These are phyloP conservation scores for Ceratocystis diversiconidia DNA, from an alignment of 2,329 filamentous ascomycete species.

Conservation along the genomic window DNA sequence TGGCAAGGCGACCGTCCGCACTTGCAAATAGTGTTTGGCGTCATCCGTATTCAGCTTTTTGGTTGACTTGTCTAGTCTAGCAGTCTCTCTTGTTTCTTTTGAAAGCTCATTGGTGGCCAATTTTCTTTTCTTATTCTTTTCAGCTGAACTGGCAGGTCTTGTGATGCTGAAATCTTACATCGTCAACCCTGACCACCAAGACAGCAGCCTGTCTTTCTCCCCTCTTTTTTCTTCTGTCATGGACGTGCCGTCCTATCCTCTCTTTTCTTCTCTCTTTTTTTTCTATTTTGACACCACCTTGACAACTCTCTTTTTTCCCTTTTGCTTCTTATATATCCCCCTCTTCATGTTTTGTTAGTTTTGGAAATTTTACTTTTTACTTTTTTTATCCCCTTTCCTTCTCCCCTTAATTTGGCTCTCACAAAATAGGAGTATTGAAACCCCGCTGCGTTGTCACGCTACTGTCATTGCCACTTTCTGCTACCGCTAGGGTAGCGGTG, in stretches of 20 bases:
- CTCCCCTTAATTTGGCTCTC: background rate
- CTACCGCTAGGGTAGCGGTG: background rate
- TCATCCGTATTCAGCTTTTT: background rate
- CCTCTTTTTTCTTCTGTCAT: constrained; percentile 1
- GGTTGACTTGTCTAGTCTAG: background rate
- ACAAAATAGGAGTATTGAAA: background rate
- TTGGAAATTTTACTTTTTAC: background rate
- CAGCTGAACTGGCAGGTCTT: background rate
- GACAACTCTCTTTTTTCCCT: constrained; percentile 2
- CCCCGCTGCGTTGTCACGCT: background rate
- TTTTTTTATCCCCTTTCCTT: background rate
- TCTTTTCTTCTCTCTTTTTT: background rate
- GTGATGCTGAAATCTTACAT: background rate
- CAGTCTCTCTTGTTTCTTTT: constrained; percentile 1
- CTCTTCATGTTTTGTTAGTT: background rate
- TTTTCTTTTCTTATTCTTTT: background rate
- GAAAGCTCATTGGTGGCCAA: background rate
- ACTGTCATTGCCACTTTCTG: background rate
- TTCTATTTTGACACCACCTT: constrained; percentile 9
- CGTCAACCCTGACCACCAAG: background rate
- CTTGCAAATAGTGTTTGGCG: background rate
- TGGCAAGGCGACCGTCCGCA: background rate
- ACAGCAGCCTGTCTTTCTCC: background rate
- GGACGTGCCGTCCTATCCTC: background rate
- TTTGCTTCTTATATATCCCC: constrained; percentile 9